A percentile compares a stretch with the other conserved stretches of the same genome.
phyloP scores from a whole-genome alignment of 2,329 filamentous ascomycete genomes.

The Botryotinia calthae region DNA sequence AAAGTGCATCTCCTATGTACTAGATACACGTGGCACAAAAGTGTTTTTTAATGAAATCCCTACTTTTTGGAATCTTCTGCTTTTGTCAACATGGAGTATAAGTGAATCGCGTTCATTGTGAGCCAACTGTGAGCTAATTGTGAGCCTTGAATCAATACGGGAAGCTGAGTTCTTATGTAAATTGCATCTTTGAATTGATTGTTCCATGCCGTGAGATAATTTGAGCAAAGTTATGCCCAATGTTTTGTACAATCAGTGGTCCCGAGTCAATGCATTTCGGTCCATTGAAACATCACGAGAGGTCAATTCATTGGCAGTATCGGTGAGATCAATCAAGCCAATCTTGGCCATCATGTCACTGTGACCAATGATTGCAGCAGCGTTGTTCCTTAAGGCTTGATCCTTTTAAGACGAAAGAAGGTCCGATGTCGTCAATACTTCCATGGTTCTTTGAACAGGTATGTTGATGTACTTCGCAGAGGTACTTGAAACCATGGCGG shows the following conservation, averaged over 20 bases:
- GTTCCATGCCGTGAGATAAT: background rate
- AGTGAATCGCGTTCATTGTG: background rate
- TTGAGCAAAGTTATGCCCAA: constrained; percentile 17
- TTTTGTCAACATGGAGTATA: background rate
- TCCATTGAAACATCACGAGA: background rate
- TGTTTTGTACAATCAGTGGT: background rate
- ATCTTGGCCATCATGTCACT: background rate
- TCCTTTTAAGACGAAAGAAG: background rate
- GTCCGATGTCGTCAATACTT: background rate
- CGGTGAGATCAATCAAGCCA: constrained; percentile 6
- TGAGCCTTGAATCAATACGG: background rate
- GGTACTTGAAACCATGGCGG: background rate
- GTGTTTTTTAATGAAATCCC: background rate
- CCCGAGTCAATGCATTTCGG: constrained; percentile 6
- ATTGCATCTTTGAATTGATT: background rate
- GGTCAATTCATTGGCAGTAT: constrained; percentile 4
- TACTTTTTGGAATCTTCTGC: background rate
- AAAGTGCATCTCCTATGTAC: background rate
- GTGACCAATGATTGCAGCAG: constrained; percentile 8
- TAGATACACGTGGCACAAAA: constrained; percentile 5
- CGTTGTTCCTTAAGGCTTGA: background rate
- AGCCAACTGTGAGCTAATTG: background rate
- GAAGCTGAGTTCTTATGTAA: background rate
- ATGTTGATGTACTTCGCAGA: background rate
- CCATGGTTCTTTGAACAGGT: background rate